Conservation (phyloP, 176 grass and related monocot species). For the Zoysia japonica region DNA sequence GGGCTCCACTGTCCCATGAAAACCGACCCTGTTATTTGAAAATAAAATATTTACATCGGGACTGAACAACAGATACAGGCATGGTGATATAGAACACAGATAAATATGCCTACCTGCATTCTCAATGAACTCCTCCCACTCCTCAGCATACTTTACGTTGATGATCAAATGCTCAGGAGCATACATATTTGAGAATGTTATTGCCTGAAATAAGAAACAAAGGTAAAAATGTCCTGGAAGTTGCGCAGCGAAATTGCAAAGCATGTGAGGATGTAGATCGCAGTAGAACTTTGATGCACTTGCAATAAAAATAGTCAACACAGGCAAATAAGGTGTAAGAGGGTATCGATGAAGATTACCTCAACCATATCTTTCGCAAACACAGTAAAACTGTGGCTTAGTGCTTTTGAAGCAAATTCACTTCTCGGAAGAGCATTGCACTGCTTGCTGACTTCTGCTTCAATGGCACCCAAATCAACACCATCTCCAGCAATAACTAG, state of each 20-base stretch:
- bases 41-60: neutral
- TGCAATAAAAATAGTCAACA: neutral
- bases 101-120: slow-evolving; percentile 71
- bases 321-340: neutral
- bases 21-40: slow-evolving; percentile 66
- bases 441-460: slow-evolving; percentile 87
- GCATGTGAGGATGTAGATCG: neutral
- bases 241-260: neutral
- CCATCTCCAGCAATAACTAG: slow-evolving; percentile 81
- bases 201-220: slow-evolving; percentile 50
- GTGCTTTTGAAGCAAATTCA: slow-evolving; percentile 91
- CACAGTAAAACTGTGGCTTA: slow-evolving; percentile 89
- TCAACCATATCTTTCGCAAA: slow-evolving; percentile 82
- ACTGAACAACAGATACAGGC: neutral
- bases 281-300: neutral
- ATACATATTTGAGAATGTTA: slow-evolving; percentile 93
- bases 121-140: slow-evolving; percentile 79
- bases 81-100: neutral
- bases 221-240: neutral
- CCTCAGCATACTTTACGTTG: slow-evolving; percentile 82
- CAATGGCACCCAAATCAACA: slow-evolving; percentile 69
- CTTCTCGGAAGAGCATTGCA: slow-evolving; percentile 85
- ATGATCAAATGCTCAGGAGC: slow-evolving; percentile 97
- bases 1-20: slow-evolving; percentile 92
- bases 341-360: slow-evolving; percentile 55